Evolutionary conservation across 2,329 filamentous ascomycete genomes (phyloP).

Genomic region (Epichloe elymi): DNA sequence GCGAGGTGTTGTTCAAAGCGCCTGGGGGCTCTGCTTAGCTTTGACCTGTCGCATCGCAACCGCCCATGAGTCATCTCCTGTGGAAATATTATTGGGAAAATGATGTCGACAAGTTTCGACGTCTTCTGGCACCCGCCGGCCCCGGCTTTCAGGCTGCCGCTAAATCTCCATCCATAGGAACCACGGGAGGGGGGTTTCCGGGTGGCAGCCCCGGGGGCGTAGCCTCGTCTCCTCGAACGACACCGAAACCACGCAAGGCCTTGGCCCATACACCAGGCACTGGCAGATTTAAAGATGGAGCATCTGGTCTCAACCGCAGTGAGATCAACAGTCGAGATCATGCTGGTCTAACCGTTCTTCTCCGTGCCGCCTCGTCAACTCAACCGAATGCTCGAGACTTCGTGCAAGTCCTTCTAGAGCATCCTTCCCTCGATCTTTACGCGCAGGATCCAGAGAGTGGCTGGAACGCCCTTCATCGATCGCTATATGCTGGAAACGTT

Average conservation of each 20-base stretch:
- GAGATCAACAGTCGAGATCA: constrained; percentile 81
- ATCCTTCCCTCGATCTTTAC: constrained; percentile 76
- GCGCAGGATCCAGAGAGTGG: constrained; percentile 81
- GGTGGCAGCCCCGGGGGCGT: constrained; percentile 28
- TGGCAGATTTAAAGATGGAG: constrained; percentile 31
- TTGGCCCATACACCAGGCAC: constrained; percentile 34
- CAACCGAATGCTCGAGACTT: constrained; percentile 58
- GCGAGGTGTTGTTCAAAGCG: constrained; percentile 65
- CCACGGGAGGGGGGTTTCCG: constrained; percentile 14
- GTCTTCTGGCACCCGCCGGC: constrained; percentile 64
- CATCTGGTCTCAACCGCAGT: constrained; percentile 32
- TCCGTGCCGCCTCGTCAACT: constrained; percentile 69
- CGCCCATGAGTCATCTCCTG: constrained; percentile 84
- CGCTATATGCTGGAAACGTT: constrained; percentile 80
- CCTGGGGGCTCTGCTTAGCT: constrained; percentile 19
- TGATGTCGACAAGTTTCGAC: constrained; percentile 91
- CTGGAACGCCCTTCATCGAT: constrained; percentile 89
- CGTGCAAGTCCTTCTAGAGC: constrained; percentile 64
- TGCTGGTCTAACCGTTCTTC: constrained; percentile 67
- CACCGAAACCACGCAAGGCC: constrained; percentile 36
- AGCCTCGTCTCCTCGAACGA: constrained; percentile 36
- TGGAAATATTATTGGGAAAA: constrained; percentile 97
- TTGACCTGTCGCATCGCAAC: constrained; percentile 9
- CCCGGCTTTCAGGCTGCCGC: constrained; percentile 40
- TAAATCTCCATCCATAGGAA: constrained; percentile 37